Evolutionary conservation across 208 protist species (phyloP).

Genomic region (Borovskyia barvae): DNA sequence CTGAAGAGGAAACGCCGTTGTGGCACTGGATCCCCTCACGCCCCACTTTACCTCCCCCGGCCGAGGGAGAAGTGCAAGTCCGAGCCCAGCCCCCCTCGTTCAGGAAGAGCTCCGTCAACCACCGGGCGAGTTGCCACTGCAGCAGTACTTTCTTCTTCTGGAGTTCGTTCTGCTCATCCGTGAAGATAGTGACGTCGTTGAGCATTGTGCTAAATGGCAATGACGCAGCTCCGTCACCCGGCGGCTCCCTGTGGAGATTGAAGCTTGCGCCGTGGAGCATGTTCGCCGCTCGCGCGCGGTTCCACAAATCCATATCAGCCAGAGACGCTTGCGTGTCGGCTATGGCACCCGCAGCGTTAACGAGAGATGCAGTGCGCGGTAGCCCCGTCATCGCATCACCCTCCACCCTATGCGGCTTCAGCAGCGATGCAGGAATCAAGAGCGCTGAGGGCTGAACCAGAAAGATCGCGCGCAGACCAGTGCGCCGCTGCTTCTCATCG

Average conservation of each 20-base stretch:
- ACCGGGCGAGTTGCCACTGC: slow-evolving; percentile 53
- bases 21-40: not conserved
- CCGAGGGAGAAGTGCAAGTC: not conserved
- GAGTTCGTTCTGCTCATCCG: slow-evolving; percentile 4
- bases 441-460: slow-evolving; percentile 13
- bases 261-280: slow-evolving; percentile 22
- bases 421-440: not conserved
- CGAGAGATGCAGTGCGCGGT: too few species aligned
- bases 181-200: too few species aligned
- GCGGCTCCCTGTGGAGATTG: slow-evolving; percentile 4
- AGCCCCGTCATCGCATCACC: slow-evolving; percentile 11
- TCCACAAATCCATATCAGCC: slow-evolving; percentile 31
- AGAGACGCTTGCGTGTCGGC: too few species aligned
- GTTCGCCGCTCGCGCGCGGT: slow-evolving; percentile 21
- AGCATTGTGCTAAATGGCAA: too few species aligned
- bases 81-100: slow-evolving; percentile 74
- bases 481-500: not conserved
- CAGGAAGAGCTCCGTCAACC: slow-evolving; percentile 62
- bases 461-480: slow-evolving; percentile 10
- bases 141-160: slow-evolving; percentile 17
- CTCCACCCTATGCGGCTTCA: slow-evolving; percentile 24
- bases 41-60: not conserved
- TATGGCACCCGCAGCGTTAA: too few species aligned
- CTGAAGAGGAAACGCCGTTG: not conserved
- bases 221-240: not conserved